Base-by-base conservation (phyloP, 257 asterid species). In the Solanum sejunctum region DNA sequence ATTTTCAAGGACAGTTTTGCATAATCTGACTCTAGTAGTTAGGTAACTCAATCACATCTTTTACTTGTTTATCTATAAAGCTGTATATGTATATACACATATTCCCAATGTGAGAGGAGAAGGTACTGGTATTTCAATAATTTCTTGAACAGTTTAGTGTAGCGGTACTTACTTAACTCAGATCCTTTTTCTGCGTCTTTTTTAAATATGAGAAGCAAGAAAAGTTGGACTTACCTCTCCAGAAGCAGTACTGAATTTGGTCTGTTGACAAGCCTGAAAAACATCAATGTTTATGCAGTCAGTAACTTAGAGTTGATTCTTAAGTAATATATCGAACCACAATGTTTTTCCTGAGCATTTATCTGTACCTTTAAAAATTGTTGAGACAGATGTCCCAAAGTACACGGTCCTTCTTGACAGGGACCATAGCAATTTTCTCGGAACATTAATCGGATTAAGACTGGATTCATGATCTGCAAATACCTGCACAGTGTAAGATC, bases 391-490 rank as follows among this genome's bases (percentile, higher is more conserved):
- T 81, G 99, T 89, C 79, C 98, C 99, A 78, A 93, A 96, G 94
- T 89, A 96, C 8, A 95, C 98, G 0, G 98, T 93, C 72, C 98
- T 92, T 87, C 95, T 91, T 61, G 92, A 90, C 88, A 95, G 90
- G 88, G 91, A 86, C 99, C 99, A 96, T 54, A 96, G 49, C 85
- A 86, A 86, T 69, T 84, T 91, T 85, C 99, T 91, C 56, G 98
- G 97, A 82, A 92, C 98, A 69, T 89, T 90, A 77, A 96, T 93
- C 32, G 99, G 99, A 85, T 86, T 87, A 58, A 88, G 58, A 86
- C 99, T 93, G 84, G 98, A 92, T 89, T 89, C 94, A 89, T 95
- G 96, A 85, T 96, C 99, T 0, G 98, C 97, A 81, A 96, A 95
- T 67, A 96, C 89, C 99, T 96, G 95, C 85, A 80, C 52, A 79